Base-by-base conservation (phyloP, 2,329 filamentous ascomycete species). In the Furcasterigmium furcatum region DNA sequence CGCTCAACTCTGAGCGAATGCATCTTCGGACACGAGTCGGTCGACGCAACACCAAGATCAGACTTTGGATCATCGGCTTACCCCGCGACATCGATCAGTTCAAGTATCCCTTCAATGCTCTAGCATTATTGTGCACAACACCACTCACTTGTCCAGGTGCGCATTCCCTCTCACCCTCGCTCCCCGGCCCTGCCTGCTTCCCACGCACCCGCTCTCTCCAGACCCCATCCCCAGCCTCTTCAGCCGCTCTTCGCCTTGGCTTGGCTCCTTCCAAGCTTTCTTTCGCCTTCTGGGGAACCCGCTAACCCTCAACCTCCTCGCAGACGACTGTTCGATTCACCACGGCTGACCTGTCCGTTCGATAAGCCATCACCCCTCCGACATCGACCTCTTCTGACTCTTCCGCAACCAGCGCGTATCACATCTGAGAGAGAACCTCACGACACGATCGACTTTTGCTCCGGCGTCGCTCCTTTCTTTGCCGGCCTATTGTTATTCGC, bases 21-120 rank as follows among this genome's bases (percentile, higher is more conserved):
- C 50, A 42, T 16, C 40, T 42, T 30, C 18, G 27, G 40, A 42
- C 40, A 22, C 29, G 29, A 42, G 29, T 34, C 29, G 20, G 45
- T 48, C 38, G 32, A 32, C 41, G 41, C 43, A 41, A 45, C 46
- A 44, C 29, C 50, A 41, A 45, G 36, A 49, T 42, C 48, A 48
- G 41, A 44, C 46, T 49, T 49, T 52, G 46, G 48, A 52, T 51
- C 50, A 51, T 46, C 48, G 46, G 44, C 50, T 63, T 65, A 65
- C 63, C 59, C 57, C 52, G 59, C 57, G 58, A 60, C 59, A 61
- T 63, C 60, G 54, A 64, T 68, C 61, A 60, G 59, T 58, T 49
- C 51, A 60, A 67, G 60, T 67, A 69, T 66, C 54, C 58, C 61
- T 69, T 67, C 62, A 58, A 53, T 57, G 49, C 57, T 61, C 56